Evolutionary conservation across 2,329 filamentous ascomycete genomes (phyloP).

Genomic region (Colletotrichum caudatum): DNA sequence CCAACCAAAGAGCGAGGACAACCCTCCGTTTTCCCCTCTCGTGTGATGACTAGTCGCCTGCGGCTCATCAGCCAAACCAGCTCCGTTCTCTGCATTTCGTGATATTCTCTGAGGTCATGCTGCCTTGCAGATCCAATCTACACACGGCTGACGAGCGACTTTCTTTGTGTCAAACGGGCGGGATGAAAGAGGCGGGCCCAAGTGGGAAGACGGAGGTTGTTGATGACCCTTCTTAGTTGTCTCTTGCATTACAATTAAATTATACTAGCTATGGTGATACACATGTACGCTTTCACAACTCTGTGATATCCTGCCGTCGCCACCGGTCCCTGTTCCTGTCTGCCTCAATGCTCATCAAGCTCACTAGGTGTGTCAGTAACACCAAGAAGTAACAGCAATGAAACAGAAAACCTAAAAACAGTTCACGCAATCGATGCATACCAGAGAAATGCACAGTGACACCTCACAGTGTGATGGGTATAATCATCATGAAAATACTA

Average conservation of each 20-base stretch:
- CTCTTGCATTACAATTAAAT: slow-evolving; percentile 31
- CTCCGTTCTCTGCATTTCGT: not conserved
- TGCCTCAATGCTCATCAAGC: not conserved
- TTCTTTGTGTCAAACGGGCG: not conserved
- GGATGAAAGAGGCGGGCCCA: not conserved
- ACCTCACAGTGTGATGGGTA: slow-evolving; percentile 35
- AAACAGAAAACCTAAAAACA: not conserved
- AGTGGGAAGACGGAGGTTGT: not conserved
- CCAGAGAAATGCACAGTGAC: slow-evolving; percentile 26
- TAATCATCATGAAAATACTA: slow-evolving; percentile 39
- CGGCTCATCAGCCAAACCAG: slow-evolving; percentile 24
- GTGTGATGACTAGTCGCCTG: slow-evolving; percentile 14
- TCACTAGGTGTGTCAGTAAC: not conserved
- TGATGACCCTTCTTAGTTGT: not conserved
- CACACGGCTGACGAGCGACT: not conserved
- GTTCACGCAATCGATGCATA: slow-evolving; percentile 26
- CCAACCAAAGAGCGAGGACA: not conserved
- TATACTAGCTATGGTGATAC: slow-evolving; percentile 32
- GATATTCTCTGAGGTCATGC: not conserved
- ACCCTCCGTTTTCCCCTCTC: not conserved
- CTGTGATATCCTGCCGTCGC: not conserved
- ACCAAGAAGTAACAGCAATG: not conserved
- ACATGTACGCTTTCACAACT: slow-evolving; percentile 25
- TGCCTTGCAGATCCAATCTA: not conserved
- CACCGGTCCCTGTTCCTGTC: not conserved